Conservation (phyloP, 1,284 basidiomycete genomes). For the Sphagnurus paluster region DNA sequence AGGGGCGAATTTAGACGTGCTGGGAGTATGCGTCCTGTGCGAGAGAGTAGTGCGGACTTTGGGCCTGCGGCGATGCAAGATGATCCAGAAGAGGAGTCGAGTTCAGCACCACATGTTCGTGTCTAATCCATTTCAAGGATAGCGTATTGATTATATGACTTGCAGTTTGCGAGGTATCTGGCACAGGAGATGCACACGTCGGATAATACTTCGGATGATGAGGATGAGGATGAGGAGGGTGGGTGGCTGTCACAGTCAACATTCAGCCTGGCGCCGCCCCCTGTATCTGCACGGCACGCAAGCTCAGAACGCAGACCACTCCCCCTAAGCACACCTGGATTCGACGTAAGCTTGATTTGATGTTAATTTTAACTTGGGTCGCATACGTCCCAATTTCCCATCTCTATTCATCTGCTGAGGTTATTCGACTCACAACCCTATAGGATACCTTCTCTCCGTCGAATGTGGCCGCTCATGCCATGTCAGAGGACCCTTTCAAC, state of each 20-base stretch:
- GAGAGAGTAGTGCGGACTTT: constrained; percentile 67
- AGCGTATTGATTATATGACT: neutral
- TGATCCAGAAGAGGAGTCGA: constrained; percentile 45
- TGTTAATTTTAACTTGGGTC: neutral
- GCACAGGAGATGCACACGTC: constrained; percentile 69
- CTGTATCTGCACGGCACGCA: constrained; percentile 49
- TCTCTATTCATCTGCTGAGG: constrained; percentile 2
- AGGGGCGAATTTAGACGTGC: constrained; percentile 63
- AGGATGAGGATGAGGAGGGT: constrained; percentile 71
- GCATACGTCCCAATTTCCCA: neutral
- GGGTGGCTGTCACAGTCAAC: constrained; percentile 78
- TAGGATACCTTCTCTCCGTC: constrained; percentile 56
- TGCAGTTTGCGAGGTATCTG: constrained; percentile 73
- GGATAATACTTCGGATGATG: constrained; percentile 57
- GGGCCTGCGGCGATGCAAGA: constrained; percentile 54
- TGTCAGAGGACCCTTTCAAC: constrained; percentile 55
- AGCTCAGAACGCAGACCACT: constrained; percentile 48
- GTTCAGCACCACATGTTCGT: constrained; percentile 53
- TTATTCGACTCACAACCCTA: constrained; percentile 2
- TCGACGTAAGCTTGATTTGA: constrained; percentile 51
- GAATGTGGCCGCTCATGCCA: constrained; percentile 25
- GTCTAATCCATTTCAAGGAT: neutral
- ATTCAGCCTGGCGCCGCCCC: constrained; percentile 61
- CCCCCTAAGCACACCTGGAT: constrained; percentile 44
- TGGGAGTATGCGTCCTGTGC: constrained; percentile 37